These are phyloP conservation scores for Prunus fruticosa DNA, from an alignment of 306 rosid species.

Conservation along the genomic window DNA sequence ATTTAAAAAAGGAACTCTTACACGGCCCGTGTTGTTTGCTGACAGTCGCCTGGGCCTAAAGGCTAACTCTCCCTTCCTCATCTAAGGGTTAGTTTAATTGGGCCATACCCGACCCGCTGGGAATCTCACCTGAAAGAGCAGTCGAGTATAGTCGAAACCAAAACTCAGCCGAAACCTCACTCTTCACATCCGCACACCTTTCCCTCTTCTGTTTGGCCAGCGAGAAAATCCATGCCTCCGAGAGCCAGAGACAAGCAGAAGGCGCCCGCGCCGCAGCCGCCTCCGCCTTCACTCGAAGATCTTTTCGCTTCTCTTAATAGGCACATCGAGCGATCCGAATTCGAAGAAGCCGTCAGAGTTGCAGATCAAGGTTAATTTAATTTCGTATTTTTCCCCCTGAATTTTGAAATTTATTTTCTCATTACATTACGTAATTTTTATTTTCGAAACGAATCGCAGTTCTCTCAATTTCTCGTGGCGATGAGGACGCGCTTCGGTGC, in stretches of 20 bases:
- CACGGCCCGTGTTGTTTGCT: background rate
- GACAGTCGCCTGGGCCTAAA: background rate
- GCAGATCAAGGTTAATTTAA: conserved; percentile 72
- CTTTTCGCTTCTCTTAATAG: conserved; percentile 69
- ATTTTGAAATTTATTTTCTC: background rate
- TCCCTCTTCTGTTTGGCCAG: conserved; percentile 19
- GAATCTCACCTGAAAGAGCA: background rate
- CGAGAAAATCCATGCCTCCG: conserved; percentile 72
- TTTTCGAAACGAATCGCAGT: conserved; percentile 34
- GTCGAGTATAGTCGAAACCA: background rate
- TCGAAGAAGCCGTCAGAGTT: conserved; percentile 65
- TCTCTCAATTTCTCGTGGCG: conserved; percentile 63
- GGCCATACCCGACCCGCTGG: conserved; percentile 1
- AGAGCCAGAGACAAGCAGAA: conserved; percentile 58
- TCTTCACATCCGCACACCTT: background rate
- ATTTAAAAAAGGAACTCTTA: background rate
- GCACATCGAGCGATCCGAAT: conserved; percentile 62
- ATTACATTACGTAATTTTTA: background rate
- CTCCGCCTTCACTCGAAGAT: conserved; percentile 81
- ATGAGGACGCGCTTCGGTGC: conserved; percentile 85
- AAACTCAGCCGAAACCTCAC: background rate
- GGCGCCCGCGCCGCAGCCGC: conserved; percentile 45
- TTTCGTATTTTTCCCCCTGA: background rate
- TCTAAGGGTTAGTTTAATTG: too few relatives aligned
- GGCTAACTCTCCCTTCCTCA: background rate